Base-by-base conservation (phyloP, 2,329 filamentous ascomycete genomes). In the Penicillium digitatum region DNA sequence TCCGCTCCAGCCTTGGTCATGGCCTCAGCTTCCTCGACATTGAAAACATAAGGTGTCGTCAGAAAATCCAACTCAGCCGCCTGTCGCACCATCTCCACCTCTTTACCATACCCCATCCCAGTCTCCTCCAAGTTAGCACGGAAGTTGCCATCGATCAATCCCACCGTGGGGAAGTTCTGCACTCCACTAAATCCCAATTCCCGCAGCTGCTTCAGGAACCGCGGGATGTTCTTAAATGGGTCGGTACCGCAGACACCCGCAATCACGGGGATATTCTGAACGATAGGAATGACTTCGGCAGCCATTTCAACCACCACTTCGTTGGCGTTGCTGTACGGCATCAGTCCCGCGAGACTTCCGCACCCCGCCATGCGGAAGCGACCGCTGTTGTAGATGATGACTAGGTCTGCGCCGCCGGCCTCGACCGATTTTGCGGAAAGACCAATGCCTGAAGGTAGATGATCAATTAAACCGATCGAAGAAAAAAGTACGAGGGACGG, bases 91-190 rank as follows among this genome's bases (percentile, higher is more conserved):
- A 88, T 83, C 48, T 85, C 83, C 2, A 89, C 86, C 66, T 90
- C 87, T 8, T 79, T 72, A 16, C 79, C 80, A 64, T 84, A 89
- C 1, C 82, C 82, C 85, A 89, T 89, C 9, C 83, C 86, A 1
- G 86, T 89, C 69, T 88, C 86, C 66, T 89, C 87, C 1, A 90
- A 77, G 60, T 86, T 85, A 22, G 78, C 77, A 12, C 87, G 79
- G 66, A 89, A 89, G 12, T 78, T 78, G 1, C 85, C 86, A 68
- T 89, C 87, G 34, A 89, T 85, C 22, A 89, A 73, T 0, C 87
- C 87, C 1, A 89, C 86, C 0, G 87, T 89, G 1, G 87, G 87
- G 66, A 89, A 89, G 63, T 89, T 89, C 69, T 89, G 87, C 14
- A 89, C 79, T 1, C 87, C 87, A 1, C 82, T 81, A 60, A 89